Base-by-base conservation (phyloP, 495 filamentous ascomycete genomes). In the Clavariopsis aquatica region DNA sequence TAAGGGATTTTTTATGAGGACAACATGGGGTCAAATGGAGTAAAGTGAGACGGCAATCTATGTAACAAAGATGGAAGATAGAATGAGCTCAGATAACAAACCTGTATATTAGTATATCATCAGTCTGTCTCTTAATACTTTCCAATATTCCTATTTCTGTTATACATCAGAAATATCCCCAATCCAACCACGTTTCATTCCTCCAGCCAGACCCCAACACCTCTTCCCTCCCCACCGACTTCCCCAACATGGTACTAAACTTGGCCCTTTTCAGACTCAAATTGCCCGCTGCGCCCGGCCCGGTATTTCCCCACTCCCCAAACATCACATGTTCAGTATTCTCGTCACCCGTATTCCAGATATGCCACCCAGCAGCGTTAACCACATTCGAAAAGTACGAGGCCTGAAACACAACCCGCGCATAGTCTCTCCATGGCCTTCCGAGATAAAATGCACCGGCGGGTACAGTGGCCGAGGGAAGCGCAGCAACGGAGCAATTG, bases 391-490 rank as follows among this genome's bases (percentile, higher is more conserved):
- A 78, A 62, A 89, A 72, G 2, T 65, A 58, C 1, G 81, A 85
- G 27, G 78, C 74, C 71, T 88, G 87, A 73, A 88, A 85, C 24
- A 84, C 80, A 1, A 87, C 86, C 1, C 83, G 75, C 12, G 86
- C 79, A 62, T 83, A 87, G 49, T 81, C 72, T 9, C 78, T 72
- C 85, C 86, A 89, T 15, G 87, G 87, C 17, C 86, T 79, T 7
- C 87, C 87, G 4, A 89, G 78, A 67, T 85, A 88, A 51, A 79
- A 83, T 28, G 79, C 76, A 7, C 84, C 86, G 7, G 69, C 65
- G 3, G 77, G 23, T 7, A 87, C 81, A 24, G 52, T 71, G 31
- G 79, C 71, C 9, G 81, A 83, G 78, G 24, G 7, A 1, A 24
- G 15, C 15, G 64, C 82, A 2, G 78, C 75, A 28, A 83, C 73